Base-by-base conservation (phyloP, 2,329 filamentous ascomycete genomes). In the Cytospora piceae region DNA sequence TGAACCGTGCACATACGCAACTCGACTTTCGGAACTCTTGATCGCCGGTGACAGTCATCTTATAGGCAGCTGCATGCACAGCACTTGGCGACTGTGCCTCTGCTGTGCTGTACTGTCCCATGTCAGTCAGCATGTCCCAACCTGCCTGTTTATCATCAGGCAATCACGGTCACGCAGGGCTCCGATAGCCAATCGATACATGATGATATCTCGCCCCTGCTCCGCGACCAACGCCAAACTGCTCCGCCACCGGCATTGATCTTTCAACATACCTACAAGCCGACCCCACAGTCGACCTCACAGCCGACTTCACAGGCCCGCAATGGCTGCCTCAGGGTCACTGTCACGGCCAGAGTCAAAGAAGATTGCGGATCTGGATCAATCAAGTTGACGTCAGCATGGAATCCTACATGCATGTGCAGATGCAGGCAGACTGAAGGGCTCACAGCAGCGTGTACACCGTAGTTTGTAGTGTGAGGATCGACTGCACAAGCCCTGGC, bases 341-440 rank as follows among this genome's bases (percentile, higher is more conserved):
- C 34, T 37, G 34, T 37, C 34, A 37, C 14, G 34, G 34, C 34
- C 34, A 15, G 7, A 15, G 34, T 14, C 34, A 37, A 12, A 37
- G 34, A 37, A 4, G 2, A 37, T 37, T 37, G 34, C 12, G 34
- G 34, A 15, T 15, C 9, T 14, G 34, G 34, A 37, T 15, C 34
- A 15, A 4, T 37, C 12, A 2, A 15, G 12, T 37, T 37, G 34
- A 37, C 34, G 34, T 37, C 34, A 37, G 14, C 14, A 4, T 37
- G 12, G 12, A 37, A 37, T 15, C 34, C 34, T 37, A 14, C 12
- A 14, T 37, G 34, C 34, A 15, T 9, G 34, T 37, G 34, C 34
- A 37, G 34, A 46, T 61, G 58, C 49, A 54, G 58, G 58, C 58
- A 53, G 49, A 61, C n/a, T 27, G 9, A 42, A 17, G 39, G 58